phyloP scores from a whole-genome alignment of 805 yeast species.

The Sugiyamaella qingdaonensis region DNA sequence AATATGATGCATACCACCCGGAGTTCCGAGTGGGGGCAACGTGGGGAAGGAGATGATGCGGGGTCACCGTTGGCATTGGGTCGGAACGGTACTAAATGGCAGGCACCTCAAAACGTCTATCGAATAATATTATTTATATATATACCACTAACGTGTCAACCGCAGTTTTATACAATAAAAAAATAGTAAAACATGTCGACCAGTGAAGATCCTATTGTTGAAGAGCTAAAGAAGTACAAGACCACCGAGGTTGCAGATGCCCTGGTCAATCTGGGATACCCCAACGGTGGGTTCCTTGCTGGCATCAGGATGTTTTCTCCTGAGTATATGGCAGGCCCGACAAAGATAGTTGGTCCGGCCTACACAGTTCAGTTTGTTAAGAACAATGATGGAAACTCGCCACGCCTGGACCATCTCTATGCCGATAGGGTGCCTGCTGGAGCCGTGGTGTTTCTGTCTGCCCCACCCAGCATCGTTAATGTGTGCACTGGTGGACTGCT shows the following conservation, averaged over 20 bases:
- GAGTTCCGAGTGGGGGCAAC: too few relatives aligned
- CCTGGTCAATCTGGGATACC: neutral
- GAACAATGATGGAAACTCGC: neutral
- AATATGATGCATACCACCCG: too few relatives aligned
- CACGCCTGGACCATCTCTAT: neutral
- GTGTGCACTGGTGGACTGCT: slow-evolving; percentile 13
- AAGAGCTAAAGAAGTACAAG: neutral
- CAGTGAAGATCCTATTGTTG: neutral
- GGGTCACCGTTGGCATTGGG: too few relatives aligned
- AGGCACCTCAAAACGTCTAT: too few relatives aligned
- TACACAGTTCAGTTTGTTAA: neutral
- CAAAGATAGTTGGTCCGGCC: neutral
- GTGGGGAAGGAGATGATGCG: too few relatives aligned
- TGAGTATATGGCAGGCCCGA: neutral
- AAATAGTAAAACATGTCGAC: neutral
- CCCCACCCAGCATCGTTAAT: neutral
- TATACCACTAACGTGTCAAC: too few relatives aligned
- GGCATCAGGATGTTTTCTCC: neutral
- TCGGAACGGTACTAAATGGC: too few relatives aligned
- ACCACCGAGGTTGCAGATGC: neutral
- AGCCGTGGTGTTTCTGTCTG: neutral
- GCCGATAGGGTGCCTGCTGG: neutral
- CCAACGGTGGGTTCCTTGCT: neutral
- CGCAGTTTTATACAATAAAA: too few relatives aligned
- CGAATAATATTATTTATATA: too few relatives aligned